Conservation (phyloP, 2,329 filamentous ascomycete genomes). For the Capronia epimyces region DNA sequence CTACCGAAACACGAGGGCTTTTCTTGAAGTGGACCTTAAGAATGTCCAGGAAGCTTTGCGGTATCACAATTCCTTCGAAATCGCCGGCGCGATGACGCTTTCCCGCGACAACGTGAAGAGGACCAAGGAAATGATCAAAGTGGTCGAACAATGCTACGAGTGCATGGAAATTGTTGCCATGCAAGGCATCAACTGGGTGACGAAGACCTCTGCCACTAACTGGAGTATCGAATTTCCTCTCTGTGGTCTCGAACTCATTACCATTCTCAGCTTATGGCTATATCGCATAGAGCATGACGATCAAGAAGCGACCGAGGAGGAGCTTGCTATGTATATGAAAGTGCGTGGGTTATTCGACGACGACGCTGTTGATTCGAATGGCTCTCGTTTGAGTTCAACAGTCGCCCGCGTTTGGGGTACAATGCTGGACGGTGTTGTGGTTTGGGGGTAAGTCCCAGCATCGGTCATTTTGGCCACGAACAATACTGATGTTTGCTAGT, state of each 20-base stretch:
- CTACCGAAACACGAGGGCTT: constrained; percentile 86
- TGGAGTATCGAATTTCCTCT: constrained; percentile 98
- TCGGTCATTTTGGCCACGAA: background rate
- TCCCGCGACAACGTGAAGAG: constrained; percentile 91
- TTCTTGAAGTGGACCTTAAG: constrained; percentile 92
- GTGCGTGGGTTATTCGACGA: constrained; percentile 62
- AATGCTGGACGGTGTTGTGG: constrained; percentile 96
- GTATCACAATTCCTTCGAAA: constrained; percentile 95
- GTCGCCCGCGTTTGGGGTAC: constrained; percentile 94
- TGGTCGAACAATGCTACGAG: constrained; percentile 95
- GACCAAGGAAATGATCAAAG: constrained; percentile 95
- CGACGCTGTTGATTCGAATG: constrained; percentile 75
- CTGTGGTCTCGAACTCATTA: constrained; percentile 93
- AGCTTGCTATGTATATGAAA: constrained; percentile 75
- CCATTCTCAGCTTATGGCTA: constrained; percentile 95
- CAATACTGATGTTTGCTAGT: constrained; percentile 38
- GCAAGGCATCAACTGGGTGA: constrained; percentile 95
- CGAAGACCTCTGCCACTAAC: constrained; percentile 94
- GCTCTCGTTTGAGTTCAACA: constrained; percentile 68
- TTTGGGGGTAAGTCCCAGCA: constrained; percentile 80
- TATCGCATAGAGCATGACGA: constrained; percentile 99
- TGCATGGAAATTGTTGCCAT: constrained; percentile 93
- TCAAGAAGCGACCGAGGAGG: constrained; percentile 77
- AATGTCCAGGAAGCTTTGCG: constrained; percentile 91
- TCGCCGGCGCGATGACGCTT: constrained; percentile 92